Evolutionary conservation across 345 rosid genomes (phyloP).

Genomic region (Kernera saxatilis): DNA sequence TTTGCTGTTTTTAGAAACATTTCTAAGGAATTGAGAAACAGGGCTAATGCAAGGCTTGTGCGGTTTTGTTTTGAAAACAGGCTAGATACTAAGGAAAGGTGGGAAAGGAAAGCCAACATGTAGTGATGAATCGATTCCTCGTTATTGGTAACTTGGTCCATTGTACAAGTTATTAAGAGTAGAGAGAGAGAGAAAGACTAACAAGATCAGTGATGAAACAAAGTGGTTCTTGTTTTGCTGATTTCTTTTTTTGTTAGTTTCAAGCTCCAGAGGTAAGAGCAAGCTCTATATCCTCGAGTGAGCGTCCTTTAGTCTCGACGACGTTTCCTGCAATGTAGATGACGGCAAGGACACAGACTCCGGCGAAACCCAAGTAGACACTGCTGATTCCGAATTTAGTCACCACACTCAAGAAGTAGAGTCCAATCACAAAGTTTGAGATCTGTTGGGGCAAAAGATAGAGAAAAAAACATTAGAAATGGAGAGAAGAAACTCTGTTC

Average conservation of each 20-base stretch:
- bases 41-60: constrained; percentile 2
- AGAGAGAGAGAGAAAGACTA: constrained; percentile 1
- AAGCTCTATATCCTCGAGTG: constrained; percentile 90
- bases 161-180: constrained; percentile 19
- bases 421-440: constrained; percentile 86
- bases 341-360: constrained; percentile 73
- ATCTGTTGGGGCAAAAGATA: constrained; percentile 42
- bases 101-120: constrained; percentile 80
- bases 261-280: constrained; percentile 53
- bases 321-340: constrained; percentile 74
- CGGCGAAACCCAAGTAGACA: constrained; percentile 82
- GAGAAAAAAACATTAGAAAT: background rate
- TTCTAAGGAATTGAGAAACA: background rate
- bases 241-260: background rate
- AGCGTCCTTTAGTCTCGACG: constrained; percentile 93
- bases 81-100: constrained; percentile 65
- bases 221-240: background rate
- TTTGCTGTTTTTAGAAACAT: background rate
- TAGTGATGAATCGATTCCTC: constrained; percentile 27
- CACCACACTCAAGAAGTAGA: constrained; percentile 85
- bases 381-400: constrained; percentile 87
- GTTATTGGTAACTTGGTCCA: background rate
- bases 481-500: background rate
- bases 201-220: constrained; percentile 12
- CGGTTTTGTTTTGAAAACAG: constrained; percentile 28